Base-by-base conservation (phyloP, 345 rosid genomes). In the Gossypium longicalyx region DNA sequence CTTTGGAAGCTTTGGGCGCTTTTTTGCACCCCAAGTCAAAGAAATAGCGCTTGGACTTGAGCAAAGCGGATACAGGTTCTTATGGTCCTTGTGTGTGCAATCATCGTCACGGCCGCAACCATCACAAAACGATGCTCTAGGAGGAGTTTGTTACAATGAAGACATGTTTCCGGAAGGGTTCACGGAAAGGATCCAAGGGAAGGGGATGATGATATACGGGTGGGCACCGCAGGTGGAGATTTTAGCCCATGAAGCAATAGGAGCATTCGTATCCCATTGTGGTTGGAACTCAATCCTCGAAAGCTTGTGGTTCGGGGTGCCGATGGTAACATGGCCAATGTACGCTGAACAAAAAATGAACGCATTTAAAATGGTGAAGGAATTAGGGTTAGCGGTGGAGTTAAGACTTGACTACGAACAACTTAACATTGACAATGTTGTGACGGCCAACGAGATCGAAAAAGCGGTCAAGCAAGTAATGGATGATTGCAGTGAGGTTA, bases 161-260 rank as follows among this genome's bases (percentile, higher is more conserved):
- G 49, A 45, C 3, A 45, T 45, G 49, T 10, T 45, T 9, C 49
- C 49, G 0, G 13, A 45, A 10, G 49, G 49, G 49, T 45, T 45
- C 49, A 8, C 10, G 49, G 49, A 45, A 45, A 45, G 49, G 49
- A 45, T 45, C 49, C 49, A 45, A 45, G 49, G 10, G 49, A 45
- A 45, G 49, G 49, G 49, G 7, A 22, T 81, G 2, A 11, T 45
- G 49, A 45, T 45, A 45, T 10, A 45, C 1, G 49, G 12, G 49
- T 45, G 49, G 49, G 49, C 49, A 34, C 41, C 41, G 7, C 41
- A 34, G 1, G 51, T 61, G 3, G 72, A 38, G 12, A 61, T 75
- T 2, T 67, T 78, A 13, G 71, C 23, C 48, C 83, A 81, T 9
- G 38, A 59, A 19, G 74, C 83, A 13, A 69, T 70, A 3, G 80